phyloP scores from a whole-genome alignment of 2,329 filamentous ascomycete genomes.

The Aquanectria penicillioides region DNA sequence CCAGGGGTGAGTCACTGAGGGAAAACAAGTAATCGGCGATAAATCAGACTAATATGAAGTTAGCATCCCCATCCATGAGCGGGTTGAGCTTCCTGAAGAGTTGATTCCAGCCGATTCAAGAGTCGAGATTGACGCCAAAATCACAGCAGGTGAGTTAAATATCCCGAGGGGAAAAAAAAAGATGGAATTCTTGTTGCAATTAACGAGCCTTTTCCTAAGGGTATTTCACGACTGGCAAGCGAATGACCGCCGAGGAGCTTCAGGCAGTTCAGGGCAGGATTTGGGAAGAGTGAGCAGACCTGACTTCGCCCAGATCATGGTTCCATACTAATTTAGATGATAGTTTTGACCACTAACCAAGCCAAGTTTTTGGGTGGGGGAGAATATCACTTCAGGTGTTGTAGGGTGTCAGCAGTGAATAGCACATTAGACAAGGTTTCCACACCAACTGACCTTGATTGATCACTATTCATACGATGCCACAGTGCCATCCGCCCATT shows the following conservation, averaged over 20 bases:
- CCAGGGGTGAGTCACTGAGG: constrained; percentile 69
- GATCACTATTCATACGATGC: constrained; percentile 34
- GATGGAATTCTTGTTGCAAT: constrained; percentile 20
- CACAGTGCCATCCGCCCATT: constrained; percentile 34
- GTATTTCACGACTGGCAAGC: constrained; percentile 87
- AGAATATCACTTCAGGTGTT: constrained; percentile 11
- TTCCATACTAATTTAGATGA: constrained; percentile 34
- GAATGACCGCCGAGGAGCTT: constrained; percentile 88
- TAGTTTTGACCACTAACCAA: constrained; percentile 54
- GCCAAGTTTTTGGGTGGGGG: too few relatives aligned
- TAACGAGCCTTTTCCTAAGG: constrained; percentile 52
- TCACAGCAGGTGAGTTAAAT: constrained; percentile 86
- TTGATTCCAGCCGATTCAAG: constrained; percentile 94
- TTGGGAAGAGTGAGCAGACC: constrained; percentile 78
- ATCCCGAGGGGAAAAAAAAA: constrained; percentile 4
- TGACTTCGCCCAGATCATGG: constrained; percentile 19
- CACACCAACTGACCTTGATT: constrained; percentile 30
- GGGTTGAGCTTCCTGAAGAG: constrained; percentile 90
- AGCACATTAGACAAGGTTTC: constrained; percentile 38
- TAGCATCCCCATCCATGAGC: constrained; percentile 86
- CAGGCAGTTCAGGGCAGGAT: constrained; percentile 86
- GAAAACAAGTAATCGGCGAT: background rate
- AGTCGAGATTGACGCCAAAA: constrained; percentile 99
- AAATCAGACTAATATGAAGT: constrained; percentile 21
- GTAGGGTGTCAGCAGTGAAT: constrained; percentile 36